These are phyloP conservation scores for Lachnum nothofagi DNA, from an alignment of 2,329 filamentous ascomycete species.

Conservation along the genomic window DNA sequence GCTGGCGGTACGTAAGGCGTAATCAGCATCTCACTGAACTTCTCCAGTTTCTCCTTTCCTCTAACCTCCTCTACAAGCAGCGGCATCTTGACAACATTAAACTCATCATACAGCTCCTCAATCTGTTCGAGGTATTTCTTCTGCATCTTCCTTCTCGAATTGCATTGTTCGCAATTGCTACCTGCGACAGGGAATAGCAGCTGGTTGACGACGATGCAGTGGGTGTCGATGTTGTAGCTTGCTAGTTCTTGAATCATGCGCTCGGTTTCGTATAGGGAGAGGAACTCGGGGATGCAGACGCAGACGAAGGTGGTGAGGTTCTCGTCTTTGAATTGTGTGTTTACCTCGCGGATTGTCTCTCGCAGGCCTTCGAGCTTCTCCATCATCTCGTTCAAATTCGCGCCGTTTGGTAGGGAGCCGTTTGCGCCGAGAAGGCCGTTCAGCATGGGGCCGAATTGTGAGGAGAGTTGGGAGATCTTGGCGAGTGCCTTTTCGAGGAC, in stretches of 20 bases:
- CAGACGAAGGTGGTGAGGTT: conserved; percentile 95
- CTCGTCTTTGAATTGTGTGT: conserved; percentile 96
- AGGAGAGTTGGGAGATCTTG: conserved; percentile 89
- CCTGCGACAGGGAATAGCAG: conserved; percentile 83
- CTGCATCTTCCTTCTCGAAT: conserved; percentile 93
- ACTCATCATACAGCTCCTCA: conserved; percentile 96
- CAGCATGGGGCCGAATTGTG: conserved; percentile 91
- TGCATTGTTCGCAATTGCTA: conserved; percentile 90
- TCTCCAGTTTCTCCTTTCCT: conserved; percentile 89
- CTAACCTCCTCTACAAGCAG: conserved; percentile 90
- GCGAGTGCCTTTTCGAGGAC: conserved; percentile 98
- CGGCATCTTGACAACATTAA: conserved; percentile 98
- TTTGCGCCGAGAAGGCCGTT: conserved; percentile 76
- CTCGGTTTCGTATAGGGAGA: conserved; percentile 96
- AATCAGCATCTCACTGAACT: conserved; percentile 80
- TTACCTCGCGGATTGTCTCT: conserved; percentile 91
- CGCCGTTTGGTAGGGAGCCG: conserved; percentile 75
- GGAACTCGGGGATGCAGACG: conserved; percentile 95
- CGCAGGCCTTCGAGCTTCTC: conserved; percentile 91
- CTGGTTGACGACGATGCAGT: conserved; percentile 97
- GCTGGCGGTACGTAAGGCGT: conserved; percentile 66
- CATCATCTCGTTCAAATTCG: conserved; percentile 86
- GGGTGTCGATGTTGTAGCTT: conserved; percentile 90
- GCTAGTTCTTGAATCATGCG: conserved; percentile 98
- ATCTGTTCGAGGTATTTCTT: conserved; percentile 99